These are phyloP conservation scores for Medicago ruthenica DNA, from an alignment of 306 rosid species.

Conservation along the genomic window DNA sequence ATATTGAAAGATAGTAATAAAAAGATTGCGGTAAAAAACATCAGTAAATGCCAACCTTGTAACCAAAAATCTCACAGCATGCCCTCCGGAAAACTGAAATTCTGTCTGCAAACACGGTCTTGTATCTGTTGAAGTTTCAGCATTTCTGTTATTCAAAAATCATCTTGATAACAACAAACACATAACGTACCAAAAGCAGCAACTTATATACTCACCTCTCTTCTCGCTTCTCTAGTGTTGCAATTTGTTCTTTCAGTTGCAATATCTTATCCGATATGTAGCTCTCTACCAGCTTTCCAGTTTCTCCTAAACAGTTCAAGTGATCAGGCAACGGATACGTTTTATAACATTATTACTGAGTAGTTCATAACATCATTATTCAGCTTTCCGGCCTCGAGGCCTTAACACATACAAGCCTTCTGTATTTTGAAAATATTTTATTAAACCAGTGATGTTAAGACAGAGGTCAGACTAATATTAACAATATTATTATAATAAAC, in stretches of 20 bases:
- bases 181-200: slow-evolving; percentile 15
- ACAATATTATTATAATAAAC: not conserved
- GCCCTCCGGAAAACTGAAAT: slow-evolving; percentile 96
- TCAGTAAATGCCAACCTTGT: slow-evolving; percentile 67
- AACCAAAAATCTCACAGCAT: slow-evolving; percentile 98
- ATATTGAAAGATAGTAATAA: slow-evolving; percentile 6
- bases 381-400: too few species aligned
- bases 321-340: slow-evolving; percentile 42
- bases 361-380: too few species aligned
- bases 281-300: slow-evolving; percentile 84
- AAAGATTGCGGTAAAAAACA: slow-evolving; percentile 13
- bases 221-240: slow-evolving; percentile 95
- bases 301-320: slow-evolving; percentile 65
- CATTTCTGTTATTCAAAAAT: slow-evolving; percentile 37
- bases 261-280: slow-evolving; percentile 81
- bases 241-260: slow-evolving; percentile 89
- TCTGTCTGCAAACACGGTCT: slow-evolving; percentile 95
- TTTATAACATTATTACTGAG: not conserved
- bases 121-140: slow-evolving; percentile 75
- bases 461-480: slow-evolving; percentile 6
- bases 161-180: slow-evolving; percentile 29
- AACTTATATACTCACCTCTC: slow-evolving; percentile 67
- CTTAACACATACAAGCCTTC: slow-evolving; percentile 6
- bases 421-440: slow-evolving; percentile 19
- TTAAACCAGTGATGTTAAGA: slow-evolving; percentile 12